These are phyloP conservation scores for Cyberlindnera sargentensis DNA, from an alignment of 805 yeast genomes.

Conservation along the genomic window DNA sequence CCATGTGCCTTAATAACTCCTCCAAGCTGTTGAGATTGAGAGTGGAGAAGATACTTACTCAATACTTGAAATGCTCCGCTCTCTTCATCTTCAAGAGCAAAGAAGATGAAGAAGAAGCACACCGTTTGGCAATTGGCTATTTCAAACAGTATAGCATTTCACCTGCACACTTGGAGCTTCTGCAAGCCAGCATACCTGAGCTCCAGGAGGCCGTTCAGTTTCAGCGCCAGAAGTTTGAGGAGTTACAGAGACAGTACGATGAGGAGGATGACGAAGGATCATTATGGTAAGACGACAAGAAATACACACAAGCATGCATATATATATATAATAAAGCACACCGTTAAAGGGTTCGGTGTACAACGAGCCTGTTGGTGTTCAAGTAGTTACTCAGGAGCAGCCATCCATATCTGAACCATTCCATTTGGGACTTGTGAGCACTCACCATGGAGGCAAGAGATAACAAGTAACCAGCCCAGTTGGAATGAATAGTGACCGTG, in stretches of 20 bases:
- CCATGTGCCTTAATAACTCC: constrained; percentile 2
- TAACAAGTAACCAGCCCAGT: constrained; percentile 22
- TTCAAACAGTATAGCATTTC: constrained; percentile 6
- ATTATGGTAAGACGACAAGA: constrained; percentile 19
- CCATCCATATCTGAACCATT: constrained; percentile 94
- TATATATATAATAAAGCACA: neutral
- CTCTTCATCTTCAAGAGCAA: constrained; percentile 4
- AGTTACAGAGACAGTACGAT: constrained; percentile 22
- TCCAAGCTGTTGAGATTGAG: constrained; percentile 1
- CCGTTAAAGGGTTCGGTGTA: neutral
- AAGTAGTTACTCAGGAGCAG: constrained; percentile 68
- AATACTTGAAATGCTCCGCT: constrained; percentile 7
- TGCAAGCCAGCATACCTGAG: neutral
- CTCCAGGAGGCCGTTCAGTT: constrained; percentile 1
- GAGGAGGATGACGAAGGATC: constrained; percentile 26
- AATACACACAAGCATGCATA: neutral
- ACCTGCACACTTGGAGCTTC: neutral
- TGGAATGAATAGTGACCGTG: neutral
- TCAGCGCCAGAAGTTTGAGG: constrained; percentile 14
- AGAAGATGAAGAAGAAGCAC: constrained; percentile 4
- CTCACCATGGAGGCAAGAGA: constrained; percentile 66
- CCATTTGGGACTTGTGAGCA: constrained; percentile 87
- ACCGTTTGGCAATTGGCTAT: constrained; percentile 1
- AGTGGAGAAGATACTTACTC: constrained; percentile 9
- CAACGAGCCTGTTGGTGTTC: neutral